A percentile compares a stretch with the other conserved stretches of the same genome.
phyloP scores from a whole-genome alignment of 2,329 filamentous ascomycete genomes.

The Fusarium lateritium region DNA sequence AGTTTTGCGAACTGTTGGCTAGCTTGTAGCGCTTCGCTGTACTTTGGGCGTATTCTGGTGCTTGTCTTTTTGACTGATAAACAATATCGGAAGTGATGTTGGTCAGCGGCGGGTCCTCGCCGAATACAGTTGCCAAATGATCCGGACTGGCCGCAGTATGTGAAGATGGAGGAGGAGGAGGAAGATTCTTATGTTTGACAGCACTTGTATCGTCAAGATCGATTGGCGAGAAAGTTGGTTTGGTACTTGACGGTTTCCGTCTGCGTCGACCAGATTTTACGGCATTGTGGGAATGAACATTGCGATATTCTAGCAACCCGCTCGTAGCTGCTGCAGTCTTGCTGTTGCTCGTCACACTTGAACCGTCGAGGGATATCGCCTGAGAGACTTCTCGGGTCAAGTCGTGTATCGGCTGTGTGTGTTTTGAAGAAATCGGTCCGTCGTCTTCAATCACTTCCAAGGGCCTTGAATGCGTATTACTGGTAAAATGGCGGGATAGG shows the following conservation, averaged over 20 bases:
- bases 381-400: slow-evolving; percentile 43
- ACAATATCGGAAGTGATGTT: slow-evolving; percentile 46
- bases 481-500: slow-evolving; percentile 13
- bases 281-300: slow-evolving; percentile 20
- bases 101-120: slow-evolving; percentile 34
- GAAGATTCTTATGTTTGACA: slow-evolving; percentile 31
- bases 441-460: slow-evolving; percentile 33
- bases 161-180: slow-evolving; percentile 27
- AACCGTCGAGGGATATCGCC: slow-evolving; percentile 33
- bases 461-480: not conserved
- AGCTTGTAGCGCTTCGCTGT: slow-evolving; percentile 31
- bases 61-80: slow-evolving; percentile 15
- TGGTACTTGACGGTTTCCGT: slow-evolving; percentile 13
- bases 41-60: slow-evolving; percentile 15
- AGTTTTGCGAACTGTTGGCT: slow-evolving; percentile 12
- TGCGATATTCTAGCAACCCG: slow-evolving; percentile 43
- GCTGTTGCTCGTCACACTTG: slow-evolving; percentile 33
- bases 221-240: not conserved
- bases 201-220: slow-evolving; percentile 28
- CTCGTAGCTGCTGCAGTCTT: slow-evolving; percentile 26
- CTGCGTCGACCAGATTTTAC: slow-evolving; percentile 16
- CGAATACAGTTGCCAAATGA: slow-evolving; percentile 24
- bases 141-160: slow-evolving; percentile 45
- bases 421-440: not conserved
- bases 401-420: slow-evolving; percentile 16